Evolutionary conservation across 306 rosid genomes (phyloP).

Genomic region (Fragaria nilgerrensis): DNA sequence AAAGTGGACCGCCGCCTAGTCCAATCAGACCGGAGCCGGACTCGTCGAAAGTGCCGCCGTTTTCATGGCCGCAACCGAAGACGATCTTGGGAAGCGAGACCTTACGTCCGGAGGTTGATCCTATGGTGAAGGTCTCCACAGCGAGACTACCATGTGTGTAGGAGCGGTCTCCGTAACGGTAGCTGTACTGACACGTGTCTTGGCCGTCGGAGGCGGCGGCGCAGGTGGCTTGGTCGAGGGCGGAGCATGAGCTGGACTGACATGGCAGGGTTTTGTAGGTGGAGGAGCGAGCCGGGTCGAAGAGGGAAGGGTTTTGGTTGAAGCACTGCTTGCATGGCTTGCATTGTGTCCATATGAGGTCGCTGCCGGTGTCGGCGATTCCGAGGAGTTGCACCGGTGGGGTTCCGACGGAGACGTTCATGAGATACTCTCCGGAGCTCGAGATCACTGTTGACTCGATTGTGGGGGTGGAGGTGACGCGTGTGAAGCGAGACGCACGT

Average conservation of each 20-base stretch:
- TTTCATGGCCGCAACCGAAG: slow-evolving; percentile 51
- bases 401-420: slow-evolving; percentile 54
- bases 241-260: slow-evolving; percentile 16
- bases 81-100: slow-evolving; percentile 14
- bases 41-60: slow-evolving; percentile 36
- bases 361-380: slow-evolving; percentile 65
- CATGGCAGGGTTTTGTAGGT: slow-evolving; percentile 38
- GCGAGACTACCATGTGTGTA: slow-evolving; percentile 43
- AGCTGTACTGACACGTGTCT: slow-evolving; percentile 25
- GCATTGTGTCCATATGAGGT: slow-evolving; percentile 64
- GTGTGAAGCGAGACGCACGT: slow-evolving; percentile 15
- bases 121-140: slow-evolving; percentile 35
- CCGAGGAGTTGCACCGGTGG: slow-evolving; percentile 41
- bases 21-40: slow-evolving; percentile 49
- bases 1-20: slow-evolving; percentile 46
- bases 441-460: slow-evolving; percentile 25
- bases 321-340: slow-evolving; percentile 48
- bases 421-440: slow-evolving; percentile 43
- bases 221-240: slow-evolving; percentile 3
- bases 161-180: slow-evolving; percentile 44
- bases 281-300: slow-evolving; percentile 40
- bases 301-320: slow-evolving; percentile 45
- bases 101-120: not conserved
- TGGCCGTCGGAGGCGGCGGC: not conserved
- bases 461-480: not conserved